Conservation (phyloP, 495 filamentous ascomycete species). For the Tuber aestivum region DNA sequence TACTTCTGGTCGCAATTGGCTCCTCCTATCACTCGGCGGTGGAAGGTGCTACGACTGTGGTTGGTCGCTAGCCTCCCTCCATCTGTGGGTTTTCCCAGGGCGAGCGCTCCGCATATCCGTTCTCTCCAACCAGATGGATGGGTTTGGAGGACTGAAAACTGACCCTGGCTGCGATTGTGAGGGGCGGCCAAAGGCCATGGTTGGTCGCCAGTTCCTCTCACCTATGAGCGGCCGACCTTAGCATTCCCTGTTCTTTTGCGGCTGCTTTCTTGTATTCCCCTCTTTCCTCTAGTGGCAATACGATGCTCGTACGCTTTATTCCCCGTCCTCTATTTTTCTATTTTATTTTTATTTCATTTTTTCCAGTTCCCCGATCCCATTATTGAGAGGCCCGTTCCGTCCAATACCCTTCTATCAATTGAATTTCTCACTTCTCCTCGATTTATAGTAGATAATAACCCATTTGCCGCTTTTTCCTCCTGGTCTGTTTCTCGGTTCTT, state of each 20-base stretch:
- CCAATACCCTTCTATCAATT: constrained; percentile 6
- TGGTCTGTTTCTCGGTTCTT: constrained; percentile 21
- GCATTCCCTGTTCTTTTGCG: background rate
- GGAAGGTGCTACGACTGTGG: constrained; percentile 7
- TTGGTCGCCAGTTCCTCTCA: background rate
- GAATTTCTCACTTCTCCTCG: constrained; percentile 6
- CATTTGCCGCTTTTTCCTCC: constrained; percentile 24
- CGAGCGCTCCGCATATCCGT: constrained; percentile 28
- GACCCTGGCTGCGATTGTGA: constrained; percentile 20
- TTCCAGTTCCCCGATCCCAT: background rate
- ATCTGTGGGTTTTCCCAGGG: constrained; percentile 24
- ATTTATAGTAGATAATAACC: constrained; percentile 31
- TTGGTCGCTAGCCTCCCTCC: constrained; percentile 34
- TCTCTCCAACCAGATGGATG: constrained; percentile 36
- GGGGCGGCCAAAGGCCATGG: background rate
- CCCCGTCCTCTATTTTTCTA: constrained; percentile 10
- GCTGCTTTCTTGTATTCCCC: constrained; percentile 3
- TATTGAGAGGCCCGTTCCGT: background rate
- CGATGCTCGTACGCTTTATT: background rate
- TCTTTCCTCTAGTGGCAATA: background rate
- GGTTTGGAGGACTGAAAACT: constrained; percentile 24
- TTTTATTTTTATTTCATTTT: constrained; percentile 18
- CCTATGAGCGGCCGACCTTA: constrained; percentile 6
- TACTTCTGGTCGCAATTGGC: background rate
- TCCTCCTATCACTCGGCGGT: constrained; percentile 3